A percentile compares a stretch with the other conserved stretches of the same genome.
phyloP scores from a whole-genome alignment of 208 protist genomes.

The Trypanosomatidae sp. region DNA sequence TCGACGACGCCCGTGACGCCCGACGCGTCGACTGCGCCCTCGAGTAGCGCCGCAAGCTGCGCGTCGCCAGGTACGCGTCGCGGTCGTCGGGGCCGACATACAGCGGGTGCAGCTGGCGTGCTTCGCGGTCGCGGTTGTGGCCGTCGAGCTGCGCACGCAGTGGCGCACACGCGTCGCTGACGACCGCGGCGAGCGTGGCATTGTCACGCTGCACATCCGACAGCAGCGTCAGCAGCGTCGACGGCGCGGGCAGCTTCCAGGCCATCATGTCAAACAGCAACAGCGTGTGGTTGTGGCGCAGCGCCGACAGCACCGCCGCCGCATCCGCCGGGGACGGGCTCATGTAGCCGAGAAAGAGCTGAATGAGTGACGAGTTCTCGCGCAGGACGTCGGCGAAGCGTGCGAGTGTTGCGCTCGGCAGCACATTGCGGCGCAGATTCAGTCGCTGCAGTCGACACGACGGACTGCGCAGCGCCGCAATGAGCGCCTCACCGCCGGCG shows the following conservation, averaged over 20 bases:
- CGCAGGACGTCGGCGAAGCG: slow-evolving; percentile 45
- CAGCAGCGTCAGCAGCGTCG: slow-evolving; percentile 16
- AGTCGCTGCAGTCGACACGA: slow-evolving; percentile 69
- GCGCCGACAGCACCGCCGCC: slow-evolving; percentile 28
- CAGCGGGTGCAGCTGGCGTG: slow-evolving; percentile 39
- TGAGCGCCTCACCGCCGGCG: slow-evolving; percentile 47
- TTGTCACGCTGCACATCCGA: slow-evolving; percentile 34
- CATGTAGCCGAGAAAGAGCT: slow-evolving; percentile 89
- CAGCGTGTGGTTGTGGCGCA: slow-evolving; percentile 44
- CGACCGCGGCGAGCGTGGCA: slow-evolving; percentile 38
- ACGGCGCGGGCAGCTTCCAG: slow-evolving; percentile 42
- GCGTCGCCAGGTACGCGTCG: slow-evolving; percentile 74
- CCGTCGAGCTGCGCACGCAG: slow-evolving; percentile 41
- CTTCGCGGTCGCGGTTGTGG: slow-evolving; percentile 45
- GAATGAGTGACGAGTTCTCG: slow-evolving; percentile 68
- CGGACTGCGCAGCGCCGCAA: slow-evolving; percentile 26
- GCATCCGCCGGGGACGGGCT: slow-evolving; percentile 47
- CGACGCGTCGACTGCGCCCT: slow-evolving; percentile 67
- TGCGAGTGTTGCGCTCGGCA: slow-evolving; percentile 60
- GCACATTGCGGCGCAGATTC: slow-evolving; percentile 74
- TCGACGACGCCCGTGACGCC: too few relatives aligned
- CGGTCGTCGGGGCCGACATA: slow-evolving; percentile 79
- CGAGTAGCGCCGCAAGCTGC: slow-evolving; percentile 61
- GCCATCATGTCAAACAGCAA: slow-evolving; percentile 77
- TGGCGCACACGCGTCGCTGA: slow-evolving; percentile 61